Conservation (phyloP, 2,329 filamentous ascomycete species). For the Botrytis byssoidea region DNA sequence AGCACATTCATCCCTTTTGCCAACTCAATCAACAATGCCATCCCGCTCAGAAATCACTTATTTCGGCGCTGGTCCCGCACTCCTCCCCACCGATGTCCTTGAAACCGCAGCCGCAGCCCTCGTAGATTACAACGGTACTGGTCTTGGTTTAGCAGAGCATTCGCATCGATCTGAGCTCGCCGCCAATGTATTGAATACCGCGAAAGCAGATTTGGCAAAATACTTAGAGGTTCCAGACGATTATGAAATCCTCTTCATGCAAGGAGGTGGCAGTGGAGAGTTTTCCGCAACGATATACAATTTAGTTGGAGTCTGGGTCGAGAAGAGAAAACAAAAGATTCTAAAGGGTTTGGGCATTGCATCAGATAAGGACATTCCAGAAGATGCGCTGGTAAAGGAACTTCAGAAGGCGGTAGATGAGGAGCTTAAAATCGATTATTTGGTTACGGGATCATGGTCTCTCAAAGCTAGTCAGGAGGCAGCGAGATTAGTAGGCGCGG, state of each 20-base stretch:
- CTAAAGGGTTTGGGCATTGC: slow-evolving; percentile 51
- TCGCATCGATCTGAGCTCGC: slow-evolving; percentile 83
- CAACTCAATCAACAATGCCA: slow-evolving; percentile 6
- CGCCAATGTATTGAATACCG: slow-evolving; percentile 72
- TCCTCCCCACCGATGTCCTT: slow-evolving; percentile 77
- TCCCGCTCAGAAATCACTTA: slow-evolving; percentile 61
- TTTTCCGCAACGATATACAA: slow-evolving; percentile 86
- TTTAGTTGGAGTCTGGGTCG: slow-evolving; percentile 78
- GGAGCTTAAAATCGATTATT: slow-evolving; percentile 80
- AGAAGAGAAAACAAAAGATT: slow-evolving; percentile 61
- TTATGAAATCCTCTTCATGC: slow-evolving; percentile 87
- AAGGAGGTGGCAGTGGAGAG: slow-evolving; percentile 80
- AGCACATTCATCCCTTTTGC: background rate
- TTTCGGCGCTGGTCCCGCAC: slow-evolving; percentile 89
- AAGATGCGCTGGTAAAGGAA: slow-evolving; percentile 57
- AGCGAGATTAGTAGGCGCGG: slow-evolving; percentile 69
- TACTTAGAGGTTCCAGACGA: slow-evolving; percentile 81
- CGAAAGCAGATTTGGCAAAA: slow-evolving; percentile 69
- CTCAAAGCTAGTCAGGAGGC: slow-evolving; percentile 87
- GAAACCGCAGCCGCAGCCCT: slow-evolving; percentile 74
- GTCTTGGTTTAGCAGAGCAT: slow-evolving; percentile 85
- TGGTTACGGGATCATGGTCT: slow-evolving; percentile 87
- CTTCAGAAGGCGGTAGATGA: slow-evolving; percentile 63
- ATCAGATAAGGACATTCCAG: slow-evolving; percentile 48
- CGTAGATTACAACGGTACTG: slow-evolving; percentile 76